Evolutionary conservation across 352 stramenopile genomes (phyloP).

Genomic region (Phytophthora pini): DNA sequence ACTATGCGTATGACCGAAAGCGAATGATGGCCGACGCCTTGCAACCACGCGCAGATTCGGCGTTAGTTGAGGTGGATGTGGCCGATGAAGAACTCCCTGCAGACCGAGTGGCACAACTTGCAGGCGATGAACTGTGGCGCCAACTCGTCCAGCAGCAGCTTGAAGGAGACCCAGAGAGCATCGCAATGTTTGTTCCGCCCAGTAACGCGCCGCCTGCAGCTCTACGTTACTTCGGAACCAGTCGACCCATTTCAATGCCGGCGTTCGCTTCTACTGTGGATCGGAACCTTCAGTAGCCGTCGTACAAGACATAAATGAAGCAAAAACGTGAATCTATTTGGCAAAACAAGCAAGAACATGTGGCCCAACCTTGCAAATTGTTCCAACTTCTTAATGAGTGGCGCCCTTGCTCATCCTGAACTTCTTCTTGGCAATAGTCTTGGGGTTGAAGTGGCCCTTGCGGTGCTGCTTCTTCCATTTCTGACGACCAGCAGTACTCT

Average conservation of each 20-base stretch:
- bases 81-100: constrained; percentile 35
- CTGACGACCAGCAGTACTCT: constrained; percentile 93
- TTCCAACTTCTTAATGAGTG: constrained; percentile 50
- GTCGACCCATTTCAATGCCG: constrained; percentile 43
- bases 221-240: constrained; percentile 66
- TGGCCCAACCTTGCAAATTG: constrained; percentile 7
- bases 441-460: constrained; percentile 94
- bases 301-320: constrained; percentile 12
- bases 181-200: constrained; percentile 57
- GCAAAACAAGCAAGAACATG: constrained; percentile 34
- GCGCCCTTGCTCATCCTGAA: constrained; percentile 75
- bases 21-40: constrained; percentile 51
- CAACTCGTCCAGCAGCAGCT: constrained; percentile 51
- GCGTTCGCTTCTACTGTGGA: constrained; percentile 60
- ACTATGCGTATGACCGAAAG: constrained; percentile 76
- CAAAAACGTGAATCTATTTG: constrained; percentile 56
- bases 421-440: constrained; percentile 90
- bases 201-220: constrained; percentile 71
- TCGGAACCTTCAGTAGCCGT: constrained; percentile 33
- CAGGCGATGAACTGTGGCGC: constrained; percentile 56
- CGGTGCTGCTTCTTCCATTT: constrained; percentile 93
- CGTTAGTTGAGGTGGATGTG: constrained; percentile 57
- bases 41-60: constrained; percentile 58
- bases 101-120: constrained; percentile 38
- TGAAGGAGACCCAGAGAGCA: constrained; percentile 36